phyloP scores from a whole-genome alignment of 371 early-diverging fungal genomes.

The Lichtheimia ramosa region DNA sequence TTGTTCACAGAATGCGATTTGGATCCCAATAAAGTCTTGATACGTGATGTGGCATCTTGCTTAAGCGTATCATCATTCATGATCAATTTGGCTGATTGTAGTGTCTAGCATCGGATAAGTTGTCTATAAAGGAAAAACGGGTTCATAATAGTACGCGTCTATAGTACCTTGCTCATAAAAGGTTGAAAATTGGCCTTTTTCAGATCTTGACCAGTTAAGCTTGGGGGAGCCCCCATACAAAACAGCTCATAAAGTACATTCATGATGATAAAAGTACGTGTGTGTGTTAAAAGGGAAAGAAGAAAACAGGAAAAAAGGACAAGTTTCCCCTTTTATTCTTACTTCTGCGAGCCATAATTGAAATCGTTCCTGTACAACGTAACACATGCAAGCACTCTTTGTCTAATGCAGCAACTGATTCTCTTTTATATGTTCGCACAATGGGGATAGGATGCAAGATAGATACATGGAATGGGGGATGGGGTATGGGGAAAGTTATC shows the following conservation, averaged over 20 bases:
- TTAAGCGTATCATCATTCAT: conserved; percentile 18
- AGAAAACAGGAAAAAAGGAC: neutral
- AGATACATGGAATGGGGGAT: too few species aligned
- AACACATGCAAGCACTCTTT: neutral
- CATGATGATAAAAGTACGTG: neutral
- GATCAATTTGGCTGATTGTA: conserved; percentile 20
- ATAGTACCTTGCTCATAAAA: conserved; percentile 22
- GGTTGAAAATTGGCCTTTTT: conserved; percentile 22
- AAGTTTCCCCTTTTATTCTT: neutral
- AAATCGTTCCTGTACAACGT: conserved; percentile 1
- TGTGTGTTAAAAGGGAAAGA: neutral
- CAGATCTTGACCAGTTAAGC: conserved; percentile 8
- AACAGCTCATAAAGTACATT: conserved; percentile 12
- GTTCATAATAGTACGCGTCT: neutral
- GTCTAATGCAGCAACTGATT: too few species aligned
- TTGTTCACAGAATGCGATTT: conserved; percentile 37
- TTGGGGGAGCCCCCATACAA: conserved; percentile 14
- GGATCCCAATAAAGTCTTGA: conserved; percentile 18
- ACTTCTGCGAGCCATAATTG: neutral
- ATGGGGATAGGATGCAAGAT: too few species aligned
- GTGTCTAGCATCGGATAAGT: conserved; percentile 9
- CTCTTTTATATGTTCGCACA: too few species aligned
- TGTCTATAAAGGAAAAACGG: neutral
- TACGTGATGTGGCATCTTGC: conserved; percentile 17
- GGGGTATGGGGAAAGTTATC: too few species aligned